These are phyloP conservation scores for Noccaea bulbosa DNA, from an alignment of 345 rosid species.

Conservation along the genomic window DNA sequence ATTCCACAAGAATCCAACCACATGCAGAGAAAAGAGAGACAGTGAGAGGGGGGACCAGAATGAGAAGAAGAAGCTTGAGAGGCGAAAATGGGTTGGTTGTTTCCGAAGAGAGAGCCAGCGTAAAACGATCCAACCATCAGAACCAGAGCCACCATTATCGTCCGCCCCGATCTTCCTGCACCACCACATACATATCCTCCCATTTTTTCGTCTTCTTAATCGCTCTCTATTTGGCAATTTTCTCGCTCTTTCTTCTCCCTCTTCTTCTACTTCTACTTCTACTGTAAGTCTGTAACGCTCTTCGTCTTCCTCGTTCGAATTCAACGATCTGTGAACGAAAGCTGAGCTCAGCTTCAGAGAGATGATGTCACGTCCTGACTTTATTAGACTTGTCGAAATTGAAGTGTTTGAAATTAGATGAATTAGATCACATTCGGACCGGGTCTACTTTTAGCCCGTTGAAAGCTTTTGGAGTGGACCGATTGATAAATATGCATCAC, in stretches of 20 bases:
- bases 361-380: conserved; percentile 19
- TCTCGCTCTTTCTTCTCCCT: neutral
- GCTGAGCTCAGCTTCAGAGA: conserved; percentile 21
- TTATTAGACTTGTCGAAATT: conserved; percentile 17
- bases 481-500: neutral
- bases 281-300: neutral
- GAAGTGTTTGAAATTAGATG: too few species aligned
- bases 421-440: too few species aligned
- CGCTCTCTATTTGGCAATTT: too few species aligned
- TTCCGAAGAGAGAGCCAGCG: conserved; percentile 77
- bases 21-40: conserved; percentile 36
- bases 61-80: conserved; percentile 44
- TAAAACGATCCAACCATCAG: conserved; percentile 81
- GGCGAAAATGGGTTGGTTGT: conserved; percentile 56
- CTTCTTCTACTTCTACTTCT: neutral
- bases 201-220: conserved; percentile 45
- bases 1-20: conserved; percentile 6
- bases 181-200: conserved; percentile 51
- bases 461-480: too few species aligned
- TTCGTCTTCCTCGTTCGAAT: neutral
- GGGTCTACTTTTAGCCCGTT: too few species aligned
- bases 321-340: conserved; percentile 12
- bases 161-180: conserved; percentile 68
- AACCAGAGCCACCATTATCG: conserved; percentile 68
- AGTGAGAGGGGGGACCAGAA: conserved; percentile 32